phyloP scores from a whole-genome alignment of 2,329 filamentous ascomycete genomes.

The Didymella glomerata region DNA sequence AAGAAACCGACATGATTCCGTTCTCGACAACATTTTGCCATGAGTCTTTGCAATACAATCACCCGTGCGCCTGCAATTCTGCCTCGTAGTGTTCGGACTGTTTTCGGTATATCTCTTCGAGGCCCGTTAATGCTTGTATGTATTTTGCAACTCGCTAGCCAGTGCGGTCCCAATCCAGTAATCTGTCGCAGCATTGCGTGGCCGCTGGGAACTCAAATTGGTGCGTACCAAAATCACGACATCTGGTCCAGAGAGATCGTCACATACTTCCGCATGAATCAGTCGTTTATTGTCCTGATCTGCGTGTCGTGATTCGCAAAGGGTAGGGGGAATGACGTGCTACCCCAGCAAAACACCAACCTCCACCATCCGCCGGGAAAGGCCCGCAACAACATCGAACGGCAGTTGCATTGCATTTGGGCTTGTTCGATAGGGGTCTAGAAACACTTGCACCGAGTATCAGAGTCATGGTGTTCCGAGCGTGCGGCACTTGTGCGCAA shows the following conservation, averaged over 20 bases:
- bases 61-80: not conserved
- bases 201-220: not conserved
- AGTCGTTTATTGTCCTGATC: slow-evolving; percentile 7
- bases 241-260: slow-evolving; percentile 10
- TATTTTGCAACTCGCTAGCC: not conserved
- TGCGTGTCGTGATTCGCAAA: slow-evolving; percentile 24
- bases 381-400: not conserved
- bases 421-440: not conserved
- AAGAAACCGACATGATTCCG: slow-evolving; percentile 25
- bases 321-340: slow-evolving; percentile 38
- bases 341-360: slow-evolving; percentile 29
- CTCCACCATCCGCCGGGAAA: slow-evolving; percentile 9
- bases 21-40: no score
- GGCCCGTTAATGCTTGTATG: not conserved
- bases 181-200: slow-evolving; percentile 4
- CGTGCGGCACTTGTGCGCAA: not conserved
- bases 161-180: not conserved
- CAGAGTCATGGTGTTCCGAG: slow-evolving; percentile 4
- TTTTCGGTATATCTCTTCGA: not conserved
- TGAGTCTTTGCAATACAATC: not conserved
- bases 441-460: slow-evolving; percentile 2
- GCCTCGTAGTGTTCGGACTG: not conserved
- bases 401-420: not conserved
- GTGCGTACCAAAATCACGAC: slow-evolving; percentile 18
- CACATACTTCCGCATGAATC: slow-evolving; percentile 2